These are phyloP conservation scores for Saturnispora hagleri DNA, from an alignment of 805 yeast genomes.

Conservation along the genomic window DNA sequence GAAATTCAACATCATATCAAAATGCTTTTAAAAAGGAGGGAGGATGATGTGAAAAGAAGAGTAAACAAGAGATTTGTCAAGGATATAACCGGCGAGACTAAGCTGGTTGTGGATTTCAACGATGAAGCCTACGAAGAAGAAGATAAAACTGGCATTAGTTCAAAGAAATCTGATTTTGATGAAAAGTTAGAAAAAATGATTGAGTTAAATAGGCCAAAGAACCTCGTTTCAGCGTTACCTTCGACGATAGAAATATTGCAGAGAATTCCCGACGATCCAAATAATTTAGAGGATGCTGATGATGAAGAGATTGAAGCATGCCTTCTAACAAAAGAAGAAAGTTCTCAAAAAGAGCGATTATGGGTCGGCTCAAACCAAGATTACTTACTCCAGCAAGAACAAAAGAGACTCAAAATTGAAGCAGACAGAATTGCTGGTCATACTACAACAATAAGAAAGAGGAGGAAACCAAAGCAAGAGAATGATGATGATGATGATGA, in stretches of 20 bases:
- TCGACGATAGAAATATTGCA: slow-evolving; percentile 46
- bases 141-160: neutral
- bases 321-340: slow-evolving; percentile 60
- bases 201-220: slow-evolving; percentile 43
- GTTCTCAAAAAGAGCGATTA: slow-evolving; percentile 63
- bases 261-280: slow-evolving; percentile 48
- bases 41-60: slow-evolving; percentile 17
- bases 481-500: slow-evolving; percentile 16
- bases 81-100: slow-evolving; percentile 5
- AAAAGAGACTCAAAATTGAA: slow-evolving; percentile 70
- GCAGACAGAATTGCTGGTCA: slow-evolving; percentile 86
- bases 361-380: slow-evolving; percentile 92
- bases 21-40: slow-evolving; percentile 23
- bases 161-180: slow-evolving; percentile 13
- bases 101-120: slow-evolving; percentile 9
- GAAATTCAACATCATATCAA: slow-evolving; percentile 31
- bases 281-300: slow-evolving; percentile 53
- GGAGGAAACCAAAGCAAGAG: slow-evolving; percentile 28
- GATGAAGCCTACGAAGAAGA: slow-evolving; percentile 18
- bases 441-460: slow-evolving; percentile 41
- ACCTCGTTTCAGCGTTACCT: slow-evolving; percentile 45
- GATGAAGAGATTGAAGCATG: slow-evolving; percentile 68
- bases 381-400: slow-evolving; percentile 75
- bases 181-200: slow-evolving; percentile 26
- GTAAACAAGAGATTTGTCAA: slow-evolving; percentile 7